Evolutionary conservation across 2,329 filamentous ascomycete genomes (phyloP).

Genomic region (Lasiodiplodia sp.): DNA sequence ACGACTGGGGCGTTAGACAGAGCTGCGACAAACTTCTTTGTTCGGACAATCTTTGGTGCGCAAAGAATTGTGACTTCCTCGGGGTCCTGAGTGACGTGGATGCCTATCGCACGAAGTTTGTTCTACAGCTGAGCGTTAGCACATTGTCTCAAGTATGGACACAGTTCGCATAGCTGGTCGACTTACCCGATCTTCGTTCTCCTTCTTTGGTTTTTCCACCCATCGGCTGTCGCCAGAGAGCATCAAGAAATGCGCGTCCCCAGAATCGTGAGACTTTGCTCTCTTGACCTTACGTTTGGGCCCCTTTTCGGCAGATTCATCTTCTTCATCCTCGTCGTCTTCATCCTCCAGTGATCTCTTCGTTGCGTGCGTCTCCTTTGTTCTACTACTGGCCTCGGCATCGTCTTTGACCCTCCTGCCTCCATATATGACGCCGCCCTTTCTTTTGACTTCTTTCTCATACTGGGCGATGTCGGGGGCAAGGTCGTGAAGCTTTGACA

Average conservation of each 20-base stretch:
- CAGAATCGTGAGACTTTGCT: slow-evolving; percentile 58
- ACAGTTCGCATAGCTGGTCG: not conserved
- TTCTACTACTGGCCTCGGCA: slow-evolving; percentile 44
- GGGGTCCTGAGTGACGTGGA: slow-evolving; percentile 79
- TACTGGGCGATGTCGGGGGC: slow-evolving; percentile 88
- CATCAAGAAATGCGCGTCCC: slow-evolving; percentile 76
- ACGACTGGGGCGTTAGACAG: slow-evolving; percentile 82
- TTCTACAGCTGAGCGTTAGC: slow-evolving; percentile 58
- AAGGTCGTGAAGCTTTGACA: slow-evolving; percentile 76
- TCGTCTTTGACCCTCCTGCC: slow-evolving; percentile 50
- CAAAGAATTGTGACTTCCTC: slow-evolving; percentile 83
- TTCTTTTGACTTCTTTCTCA: slow-evolving; percentile 90
- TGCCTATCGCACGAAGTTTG: slow-evolving; percentile 82
- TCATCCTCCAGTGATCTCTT: slow-evolving; percentile 55
- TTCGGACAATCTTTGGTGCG: slow-evolving; percentile 85
- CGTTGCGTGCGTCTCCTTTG: slow-evolving; percentile 50
- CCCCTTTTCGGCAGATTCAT: slow-evolving; percentile 54
- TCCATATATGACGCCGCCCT: slow-evolving; percentile 69
- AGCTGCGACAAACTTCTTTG: slow-evolving; percentile 90
- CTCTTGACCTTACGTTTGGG: slow-evolving; percentile 70
- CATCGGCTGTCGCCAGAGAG: slow-evolving; percentile 86
- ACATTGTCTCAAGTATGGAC: not conserved
- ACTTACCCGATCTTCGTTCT: slow-evolving; percentile 81
- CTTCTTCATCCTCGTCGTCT: slow-evolving; percentile 43
- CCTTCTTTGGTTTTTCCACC: slow-evolving; percentile 74